Evolutionary conservation across 495 filamentous ascomycete genomes (phyloP), one percentile per base, ranked within the genome.

Genomic region (Daldinia caldariorum): DNA sequence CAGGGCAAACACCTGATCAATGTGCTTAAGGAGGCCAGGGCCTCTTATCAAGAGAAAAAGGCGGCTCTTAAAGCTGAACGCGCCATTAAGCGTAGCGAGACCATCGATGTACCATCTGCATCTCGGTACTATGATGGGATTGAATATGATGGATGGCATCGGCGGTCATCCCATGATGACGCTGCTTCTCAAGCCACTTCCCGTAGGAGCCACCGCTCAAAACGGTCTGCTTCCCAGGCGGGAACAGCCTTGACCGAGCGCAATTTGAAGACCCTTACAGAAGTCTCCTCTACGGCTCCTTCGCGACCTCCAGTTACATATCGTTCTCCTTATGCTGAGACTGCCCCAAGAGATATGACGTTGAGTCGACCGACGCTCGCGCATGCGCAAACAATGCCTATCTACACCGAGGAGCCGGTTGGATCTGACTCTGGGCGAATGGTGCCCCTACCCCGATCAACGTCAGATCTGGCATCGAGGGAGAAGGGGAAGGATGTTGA

Each of bases 1-100:
- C 78, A 97, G 93, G 92, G 91, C 78, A 97, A 94, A 82, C 92
- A 96, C 66, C 81, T 97, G 32, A 86, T 96, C 72, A 87, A 87
- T 69, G 89, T 97, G 68, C 93, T 95, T 84, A 94, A 89, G 78
- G 92, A 97, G 63, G 94, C 94, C 63, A 92, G 91, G 76, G 88
- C 89, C 32, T 91, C 92, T 50, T 97, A 97, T 77, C 85, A 87
- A 49, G 92, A 96, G 73, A 88, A 89, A 73, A 95, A 94, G 75
- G 89, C 91, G 9, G 88, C 92, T 68, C 83, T 94, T 69, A 85
- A 88, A 74, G 88, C 90, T 12, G 84, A 89, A 68, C 89, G 90
- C 54, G 70, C 77, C 1, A 72, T 83, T 63, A 75, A 74, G 58
- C 77, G 82, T 14, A 75, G 78, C 49, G 75, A 82, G 61, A 84